A percentile compares a stretch with the other conserved stretches of the same genome.
Conservation (phyloP, 163 green algal genomes). For the Coccomyxa subellipsoidea region DNA sequence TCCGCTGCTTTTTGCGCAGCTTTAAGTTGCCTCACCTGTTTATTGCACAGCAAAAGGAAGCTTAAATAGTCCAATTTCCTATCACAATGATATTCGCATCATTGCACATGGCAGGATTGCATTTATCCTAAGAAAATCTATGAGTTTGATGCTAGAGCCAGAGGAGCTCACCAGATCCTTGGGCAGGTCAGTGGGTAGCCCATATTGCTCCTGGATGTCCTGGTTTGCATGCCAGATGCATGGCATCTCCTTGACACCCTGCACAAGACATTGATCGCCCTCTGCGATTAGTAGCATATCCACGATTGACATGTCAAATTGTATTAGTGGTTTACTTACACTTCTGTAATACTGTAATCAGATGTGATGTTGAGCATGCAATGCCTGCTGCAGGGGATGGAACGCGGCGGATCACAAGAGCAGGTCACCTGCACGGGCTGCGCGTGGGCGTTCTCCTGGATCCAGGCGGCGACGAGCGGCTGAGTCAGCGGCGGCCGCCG, state of each 20-base stretch:
- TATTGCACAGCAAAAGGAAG: too few species aligned
- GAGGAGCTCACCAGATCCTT: background rate
- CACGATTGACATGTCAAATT: too few species aligned
- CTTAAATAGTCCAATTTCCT: too few species aligned
- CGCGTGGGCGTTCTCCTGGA: background rate
- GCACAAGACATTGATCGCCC: background rate
- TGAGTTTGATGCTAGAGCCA: background rate
- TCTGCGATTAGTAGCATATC: too few species aligned
- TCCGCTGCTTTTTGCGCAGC: background rate
- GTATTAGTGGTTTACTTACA: too few species aligned
- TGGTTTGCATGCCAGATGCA: constrained; percentile 22
- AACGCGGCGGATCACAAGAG: too few species aligned
- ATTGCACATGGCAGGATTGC: too few species aligned
- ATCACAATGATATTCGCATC: too few species aligned
- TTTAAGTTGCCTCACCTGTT: background rate
- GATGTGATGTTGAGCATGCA: too few species aligned
- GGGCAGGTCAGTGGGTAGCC: constrained; percentile 12
- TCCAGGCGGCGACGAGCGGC: background rate
- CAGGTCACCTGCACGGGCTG: background rate
- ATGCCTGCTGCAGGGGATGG: too few species aligned
- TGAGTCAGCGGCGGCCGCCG: background rate
- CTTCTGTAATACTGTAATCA: too few species aligned
- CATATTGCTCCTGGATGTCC: constrained; percentile 7
- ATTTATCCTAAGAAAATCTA: background rate
- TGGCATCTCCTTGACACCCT: constrained; percentile 22